Conservation (phyloP, 2,329 filamentous ascomycete genomes). For the Cyphellophora europaea region DNA sequence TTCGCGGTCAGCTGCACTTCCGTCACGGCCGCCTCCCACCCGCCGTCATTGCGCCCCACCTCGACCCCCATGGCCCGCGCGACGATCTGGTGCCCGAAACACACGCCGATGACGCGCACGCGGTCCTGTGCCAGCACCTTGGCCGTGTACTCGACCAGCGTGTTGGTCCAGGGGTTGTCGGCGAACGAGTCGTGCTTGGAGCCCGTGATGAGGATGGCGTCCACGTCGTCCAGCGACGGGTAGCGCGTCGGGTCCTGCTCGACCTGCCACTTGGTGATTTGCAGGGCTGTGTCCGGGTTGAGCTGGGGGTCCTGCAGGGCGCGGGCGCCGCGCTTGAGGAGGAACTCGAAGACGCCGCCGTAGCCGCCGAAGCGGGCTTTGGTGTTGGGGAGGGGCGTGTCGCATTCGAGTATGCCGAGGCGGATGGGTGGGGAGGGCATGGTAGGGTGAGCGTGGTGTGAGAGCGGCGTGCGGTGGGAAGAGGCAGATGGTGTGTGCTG, state of each 20-base stretch:
- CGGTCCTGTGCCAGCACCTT: slow-evolving; percentile 51
- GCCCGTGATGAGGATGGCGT: slow-evolving; percentile 76
- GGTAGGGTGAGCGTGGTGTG: too few relatives aligned
- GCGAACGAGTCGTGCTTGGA: slow-evolving; percentile 64
- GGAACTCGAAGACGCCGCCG: slow-evolving; percentile 56
- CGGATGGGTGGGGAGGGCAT: slow-evolving; percentile 7
- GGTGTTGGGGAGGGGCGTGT: slow-evolving; percentile 60
- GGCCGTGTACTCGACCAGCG: slow-evolving; percentile 59
- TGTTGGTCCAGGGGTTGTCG: slow-evolving; percentile 64
- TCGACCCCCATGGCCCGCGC: slow-evolving; percentile 60
- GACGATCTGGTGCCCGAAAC: slow-evolving; percentile 82
- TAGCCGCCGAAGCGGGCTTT: slow-evolving; percentile 62
- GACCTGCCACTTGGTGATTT: slow-evolving; percentile 61
- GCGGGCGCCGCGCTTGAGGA: slow-evolving; percentile 48
- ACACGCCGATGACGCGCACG: slow-evolving; percentile 68
- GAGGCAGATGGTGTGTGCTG: too few relatives aligned
- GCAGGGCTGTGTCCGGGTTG: slow-evolving; percentile 34
- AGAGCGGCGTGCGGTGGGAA: too few relatives aligned
- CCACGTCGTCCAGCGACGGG: slow-evolving; percentile 62
- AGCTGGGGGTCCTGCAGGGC: slow-evolving; percentile 29
- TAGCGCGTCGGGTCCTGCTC: slow-evolving; percentile 58
- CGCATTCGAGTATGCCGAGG: slow-evolving; percentile 72
- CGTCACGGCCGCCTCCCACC: slow-evolving; percentile 76
- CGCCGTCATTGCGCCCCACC: slow-evolving; percentile 56
- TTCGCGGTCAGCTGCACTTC: slow-evolving; percentile 57